phyloP scores from a whole-genome alignment of 176 grass and related monocot genomes.

The Paspalum vaginatum region DNA sequence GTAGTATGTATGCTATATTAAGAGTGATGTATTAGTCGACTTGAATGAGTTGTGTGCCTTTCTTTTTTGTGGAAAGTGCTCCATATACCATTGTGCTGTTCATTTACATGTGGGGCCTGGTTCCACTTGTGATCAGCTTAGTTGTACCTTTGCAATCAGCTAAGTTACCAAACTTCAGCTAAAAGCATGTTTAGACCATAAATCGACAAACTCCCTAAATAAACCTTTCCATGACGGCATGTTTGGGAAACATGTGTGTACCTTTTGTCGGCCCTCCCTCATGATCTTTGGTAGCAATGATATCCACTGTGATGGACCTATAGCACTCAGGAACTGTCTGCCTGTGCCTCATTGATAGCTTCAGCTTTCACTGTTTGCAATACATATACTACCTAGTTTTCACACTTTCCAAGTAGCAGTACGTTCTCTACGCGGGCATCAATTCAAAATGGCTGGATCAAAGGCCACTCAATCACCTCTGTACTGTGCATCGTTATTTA shows the following conservation, averaged over 20 bases:
- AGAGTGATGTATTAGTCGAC: neutral
- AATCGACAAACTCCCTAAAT: neutral
- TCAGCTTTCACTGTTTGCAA: neutral
- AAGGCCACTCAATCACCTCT: neutral
- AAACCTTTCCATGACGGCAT: conserved; percentile 7
- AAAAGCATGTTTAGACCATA: conserved; percentile 11
- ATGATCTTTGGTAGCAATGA: conserved; percentile 12
- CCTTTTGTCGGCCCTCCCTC: conserved; percentile 1
- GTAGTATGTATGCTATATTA: neutral
- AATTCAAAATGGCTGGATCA: neutral
- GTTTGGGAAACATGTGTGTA: conserved; percentile 6
- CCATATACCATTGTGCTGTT: neutral
- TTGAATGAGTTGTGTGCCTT: neutral
- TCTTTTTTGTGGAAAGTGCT: neutral
- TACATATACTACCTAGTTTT: too few species aligned
- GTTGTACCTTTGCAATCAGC: neutral
- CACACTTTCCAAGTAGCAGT: neutral
- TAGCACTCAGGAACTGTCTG: neutral
- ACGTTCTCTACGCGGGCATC: neutral
- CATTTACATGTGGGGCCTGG: neutral
- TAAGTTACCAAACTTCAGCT: neutral
- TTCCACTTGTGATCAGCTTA: neutral
- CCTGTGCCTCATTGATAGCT: neutral
- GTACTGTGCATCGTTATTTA: neutral
- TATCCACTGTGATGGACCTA: conserved; percentile 16